Percentiles rank a stretch among this genome's conserved stretches.
Conservation (phyloP, 75 land plant genomes). For the Ceratopteris richardii region DNA sequence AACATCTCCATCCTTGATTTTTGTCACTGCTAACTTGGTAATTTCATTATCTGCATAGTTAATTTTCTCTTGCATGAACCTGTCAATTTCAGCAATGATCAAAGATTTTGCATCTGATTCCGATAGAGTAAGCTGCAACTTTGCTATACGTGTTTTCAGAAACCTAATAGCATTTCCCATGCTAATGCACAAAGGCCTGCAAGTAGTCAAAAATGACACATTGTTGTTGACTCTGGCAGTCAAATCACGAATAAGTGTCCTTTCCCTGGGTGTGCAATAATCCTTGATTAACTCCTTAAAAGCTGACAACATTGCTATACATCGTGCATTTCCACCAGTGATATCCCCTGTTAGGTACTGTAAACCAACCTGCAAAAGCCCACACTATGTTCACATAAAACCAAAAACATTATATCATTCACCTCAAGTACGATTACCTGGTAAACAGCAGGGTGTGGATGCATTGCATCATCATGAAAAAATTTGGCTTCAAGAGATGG, state of each 20-base stretch:
- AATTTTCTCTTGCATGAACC: conserved; percentile 82
- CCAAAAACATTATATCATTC: too few relatives aligned
- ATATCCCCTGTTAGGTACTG: conserved; percentile 74
- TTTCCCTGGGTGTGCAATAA: conserved; percentile 70
- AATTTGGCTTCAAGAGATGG: conserved; percentile 78
- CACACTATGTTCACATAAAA: not conserved
- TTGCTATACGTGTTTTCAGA: conserved; percentile 59
- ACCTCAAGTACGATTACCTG: conserved; percentile 38
- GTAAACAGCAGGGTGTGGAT: conserved; percentile 80
- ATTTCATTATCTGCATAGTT: conserved; percentile 81
- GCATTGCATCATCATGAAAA: conserved; percentile 71
- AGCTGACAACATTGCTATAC: conserved; percentile 88
- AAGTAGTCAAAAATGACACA: conserved; percentile 76
- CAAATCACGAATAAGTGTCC: conserved; percentile 64
- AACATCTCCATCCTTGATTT: conserved; percentile 92
- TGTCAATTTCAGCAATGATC: conserved; percentile 62
- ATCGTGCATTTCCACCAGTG: conserved; percentile 88
- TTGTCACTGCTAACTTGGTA: conserved; percentile 72
- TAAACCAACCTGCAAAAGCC: conserved; percentile 69
- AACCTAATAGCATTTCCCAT: conserved; percentile 98
- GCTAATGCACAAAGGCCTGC: conserved; percentile 94
- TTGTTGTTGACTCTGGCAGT: conserved; percentile 72
- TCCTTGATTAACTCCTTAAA: conserved; percentile 70
- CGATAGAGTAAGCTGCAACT: conserved; percentile 45
- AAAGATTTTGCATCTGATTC: conserved; percentile 83